phyloP scores from a whole-genome alignment of 1,139 yeast genomes.

The Nakaseomyces uthaithaninus region DNA sequence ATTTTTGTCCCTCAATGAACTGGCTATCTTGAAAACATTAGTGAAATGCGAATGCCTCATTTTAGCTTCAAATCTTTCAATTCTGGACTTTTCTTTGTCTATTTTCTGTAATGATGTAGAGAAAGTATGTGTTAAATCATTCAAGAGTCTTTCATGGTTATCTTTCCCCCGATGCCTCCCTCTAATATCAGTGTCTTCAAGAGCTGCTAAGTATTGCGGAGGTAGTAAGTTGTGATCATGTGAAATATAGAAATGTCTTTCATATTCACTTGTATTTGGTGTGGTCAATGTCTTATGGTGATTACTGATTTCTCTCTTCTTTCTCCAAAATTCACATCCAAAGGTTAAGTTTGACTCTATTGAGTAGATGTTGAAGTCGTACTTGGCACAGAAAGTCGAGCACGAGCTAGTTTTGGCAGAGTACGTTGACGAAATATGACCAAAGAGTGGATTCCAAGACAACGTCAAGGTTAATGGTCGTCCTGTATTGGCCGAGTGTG shows the following conservation, averaged over 20 bases:
- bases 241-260: constrained; percentile 2
- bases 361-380: constrained; percentile 85
- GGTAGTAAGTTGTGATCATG: constrained; percentile 3
- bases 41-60: constrained; percentile 50
- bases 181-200: constrained; percentile 1
- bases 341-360: constrained; percentile 80
- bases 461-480: constrained; percentile 85
- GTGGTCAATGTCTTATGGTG: not conserved
- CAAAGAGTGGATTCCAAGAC: constrained; percentile 83
- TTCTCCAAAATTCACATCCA: constrained; percentile 74
- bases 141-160: constrained; percentile 23
- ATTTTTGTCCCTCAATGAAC: constrained; percentile 57
- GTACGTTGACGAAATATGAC: constrained; percentile 83
- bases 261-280: not conserved
- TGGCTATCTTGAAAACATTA: constrained; percentile 67
- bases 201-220: constrained; percentile 4
- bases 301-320: constrained; percentile 20
- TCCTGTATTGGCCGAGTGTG: constrained; percentile 79
- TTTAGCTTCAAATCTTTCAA: constrained; percentile 46
- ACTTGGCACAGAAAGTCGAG: constrained; percentile 74
- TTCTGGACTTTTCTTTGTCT: constrained; percentile 36
- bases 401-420: constrained; percentile 73
- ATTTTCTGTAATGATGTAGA: constrained; percentile 29
- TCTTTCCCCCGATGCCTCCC: constrained; percentile 19
- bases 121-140: constrained; percentile 28